A percentile compares a stretch with the other conserved stretches of the same genome.
Conservation (phyloP, 2,329 filamentous ascomycete species). For the Aureobasidium sp. region DNA sequence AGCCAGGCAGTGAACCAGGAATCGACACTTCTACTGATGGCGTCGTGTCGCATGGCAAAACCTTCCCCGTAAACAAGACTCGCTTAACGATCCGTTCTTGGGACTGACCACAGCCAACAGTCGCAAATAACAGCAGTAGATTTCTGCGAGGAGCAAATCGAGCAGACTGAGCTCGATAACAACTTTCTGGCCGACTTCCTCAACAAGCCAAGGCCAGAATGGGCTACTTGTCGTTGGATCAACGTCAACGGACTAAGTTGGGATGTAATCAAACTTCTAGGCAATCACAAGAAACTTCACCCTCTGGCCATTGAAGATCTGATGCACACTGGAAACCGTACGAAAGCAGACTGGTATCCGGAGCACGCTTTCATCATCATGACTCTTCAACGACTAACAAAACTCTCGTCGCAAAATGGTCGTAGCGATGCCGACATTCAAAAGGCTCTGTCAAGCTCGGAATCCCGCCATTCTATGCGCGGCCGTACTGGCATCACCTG, state of each 20-base stretch:
- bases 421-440: not conserved
- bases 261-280: slow-evolving; percentile 78
- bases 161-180: slow-evolving; percentile 66
- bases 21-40: slow-evolving; percentile 20
- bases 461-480: not conserved
- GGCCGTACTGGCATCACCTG: not conserved
- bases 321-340: slow-evolving; percentile 73
- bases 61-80: slow-evolving; percentile 9
- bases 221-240: slow-evolving; percentile 83
- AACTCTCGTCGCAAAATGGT: not conserved
- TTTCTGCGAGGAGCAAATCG: slow-evolving; percentile 56
- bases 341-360: slow-evolving; percentile 81
- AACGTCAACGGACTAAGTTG: slow-evolving; percentile 88
- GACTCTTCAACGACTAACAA: slow-evolving; percentile 9
- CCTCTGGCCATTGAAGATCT: slow-evolving; percentile 80
- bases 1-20: slow-evolving; percentile 20
- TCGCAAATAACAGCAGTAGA: slow-evolving; percentile 84
- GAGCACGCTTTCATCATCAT: slow-evolving; percentile 51
- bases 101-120: slow-evolving; percentile 7
- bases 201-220: slow-evolving; percentile 55
- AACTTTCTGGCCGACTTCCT: slow-evolving; percentile 62
- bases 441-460: not conserved
- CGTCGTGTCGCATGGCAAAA: slow-evolving; percentile 1
- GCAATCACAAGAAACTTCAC: slow-evolving; percentile 70
- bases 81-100: not conserved